Base-by-base conservation (phyloP, 129 eudicot genomes). In the Flaveria linearis region DNA sequence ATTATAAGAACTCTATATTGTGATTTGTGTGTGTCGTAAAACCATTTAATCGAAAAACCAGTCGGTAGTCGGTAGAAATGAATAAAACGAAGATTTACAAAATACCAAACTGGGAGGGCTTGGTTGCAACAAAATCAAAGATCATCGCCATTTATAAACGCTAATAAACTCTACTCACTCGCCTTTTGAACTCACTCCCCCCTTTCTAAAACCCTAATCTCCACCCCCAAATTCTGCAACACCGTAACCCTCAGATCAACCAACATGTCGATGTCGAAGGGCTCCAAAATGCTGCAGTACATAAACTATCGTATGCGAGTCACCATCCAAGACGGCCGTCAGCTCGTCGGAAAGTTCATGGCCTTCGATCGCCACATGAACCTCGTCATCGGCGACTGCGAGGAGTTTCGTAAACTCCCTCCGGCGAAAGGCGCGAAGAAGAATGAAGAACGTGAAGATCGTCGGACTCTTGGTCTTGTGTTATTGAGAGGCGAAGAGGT, bases 311-410 rank as follows among this genome's bases (percentile, higher is more conserved):
- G 97, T 0, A 93, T 93, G 98, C 88, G 98, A 0, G 89, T 93
- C 9, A 90, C 96, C 1, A 90, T 90, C 80, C 97, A 88, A 78
- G 98, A 93, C 72, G 98, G 98, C 74, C 97, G 98, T 17, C 98
- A 93, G 58, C 83, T 93, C 11, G 87, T 90, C 80, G 98, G 98
- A 0, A 93, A 93, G 76, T 93, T 93, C 89, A 93, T 93, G 98
- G 98, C 98, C 60, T 93, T 93, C 88, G 98, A 93, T 76, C 98
- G 97, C 36, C 98, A 93, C 91, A 93, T 93, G 98, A 93, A 93
- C 69, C 92, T 93, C 82, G 98, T 93, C 7, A 86, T 93, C 74
- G 98, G 98, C n/a, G 98, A 93, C 73, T 93, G 98, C 74, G 98
- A 90, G 9, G 98, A 93, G 86, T 93, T 93, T 43, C 98, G 98